phyloP scores from a whole-genome alignment of 2,329 filamentous ascomycete species.

The Colletotrichum sp. region DNA sequence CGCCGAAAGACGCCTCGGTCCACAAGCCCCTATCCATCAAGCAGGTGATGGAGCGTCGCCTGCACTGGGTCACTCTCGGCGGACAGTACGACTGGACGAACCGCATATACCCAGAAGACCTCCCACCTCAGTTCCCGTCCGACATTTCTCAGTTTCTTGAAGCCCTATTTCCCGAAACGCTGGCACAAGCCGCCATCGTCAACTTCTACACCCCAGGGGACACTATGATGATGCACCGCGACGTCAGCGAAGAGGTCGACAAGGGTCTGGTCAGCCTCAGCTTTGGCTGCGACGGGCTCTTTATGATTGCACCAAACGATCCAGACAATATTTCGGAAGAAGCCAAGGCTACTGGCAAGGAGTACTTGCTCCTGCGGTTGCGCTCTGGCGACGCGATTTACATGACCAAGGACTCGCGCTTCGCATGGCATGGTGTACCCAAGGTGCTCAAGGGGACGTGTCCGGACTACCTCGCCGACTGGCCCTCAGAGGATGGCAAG shows the following conservation, averaged over 20 bases:
- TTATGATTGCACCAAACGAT: slow-evolving; percentile 75
- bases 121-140: slow-evolving; percentile 73
- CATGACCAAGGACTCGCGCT: slow-evolving; percentile 82
- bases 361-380: slow-evolving; percentile 68
- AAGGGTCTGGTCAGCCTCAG: slow-evolving; percentile 84
- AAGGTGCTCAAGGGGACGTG: slow-evolving; percentile 83
- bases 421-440: slow-evolving; percentile 95
- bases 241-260: slow-evolving; percentile 86
- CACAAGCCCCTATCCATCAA: slow-evolving; percentile 76
- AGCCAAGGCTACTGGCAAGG: slow-evolving; percentile 37
- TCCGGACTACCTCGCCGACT: slow-evolving; percentile 73
- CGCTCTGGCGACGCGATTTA: slow-evolving; percentile 88
- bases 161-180: slow-evolving; percentile 75
- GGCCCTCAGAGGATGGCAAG: slow-evolving; percentile 66
- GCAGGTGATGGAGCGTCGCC: slow-evolving; percentile 76
- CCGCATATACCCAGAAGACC: slow-evolving; percentile 76
- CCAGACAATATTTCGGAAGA: slow-evolving; percentile 25
- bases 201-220: slow-evolving; percentile 93
- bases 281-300: slow-evolving; percentile 88
- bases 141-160: slow-evolving; percentile 75
- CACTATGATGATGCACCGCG: slow-evolving; percentile 89
- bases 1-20: slow-evolving; percentile 72
- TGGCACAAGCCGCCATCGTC: slow-evolving; percentile 87
- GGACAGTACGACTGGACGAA: slow-evolving; percentile 97
- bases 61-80: slow-evolving; percentile 94